Evolutionary conservation across 768 basidiomycete species (phyloP).

Genomic region (Suillus sp.): DNA sequence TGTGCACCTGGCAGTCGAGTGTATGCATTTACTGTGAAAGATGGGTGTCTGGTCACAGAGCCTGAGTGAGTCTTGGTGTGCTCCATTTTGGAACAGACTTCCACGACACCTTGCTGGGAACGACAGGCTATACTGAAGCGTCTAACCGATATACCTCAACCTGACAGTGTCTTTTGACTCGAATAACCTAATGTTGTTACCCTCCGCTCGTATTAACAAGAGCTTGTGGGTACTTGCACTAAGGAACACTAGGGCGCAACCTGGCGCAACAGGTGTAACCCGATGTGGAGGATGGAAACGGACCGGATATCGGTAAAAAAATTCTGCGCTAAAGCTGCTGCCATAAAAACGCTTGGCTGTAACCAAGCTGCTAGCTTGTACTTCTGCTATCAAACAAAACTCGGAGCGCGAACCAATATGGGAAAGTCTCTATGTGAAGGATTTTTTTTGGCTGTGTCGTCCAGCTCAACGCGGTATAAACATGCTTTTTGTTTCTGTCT

Average conservation of each 20-base stretch:
- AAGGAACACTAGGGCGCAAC: slow-evolving; percentile 15
- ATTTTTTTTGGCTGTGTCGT: neutral
- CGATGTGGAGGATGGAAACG: slow-evolving; percentile 54
- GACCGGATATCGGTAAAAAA: slow-evolving; percentile 52
- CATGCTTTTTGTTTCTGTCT: slow-evolving; percentile 1
- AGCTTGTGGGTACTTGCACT: slow-evolving; percentile 41
- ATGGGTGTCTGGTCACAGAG: slow-evolving; percentile 48
- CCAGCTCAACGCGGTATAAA: neutral
- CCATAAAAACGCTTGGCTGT: neutral
- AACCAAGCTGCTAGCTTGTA: slow-evolving; percentile 2
- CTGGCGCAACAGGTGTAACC: slow-evolving; percentile 28
- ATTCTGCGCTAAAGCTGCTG: neutral
- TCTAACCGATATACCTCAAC: neutral
- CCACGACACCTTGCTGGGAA: neutral
- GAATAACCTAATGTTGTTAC: neutral
- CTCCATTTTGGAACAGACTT: neutral
- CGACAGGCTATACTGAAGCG: neutral
- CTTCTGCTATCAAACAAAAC: neutral
- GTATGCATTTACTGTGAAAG: slow-evolving; percentile 54
- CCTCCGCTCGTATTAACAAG: slow-evolving; percentile 46
- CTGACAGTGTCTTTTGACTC: neutral
- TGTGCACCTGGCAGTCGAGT: slow-evolving; percentile 53
- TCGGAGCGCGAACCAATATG: neutral
- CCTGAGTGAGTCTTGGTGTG: slow-evolving; percentile 24
- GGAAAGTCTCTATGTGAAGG: neutral